Base-by-base conservation (phyloP, 1,284 basidiomycete genomes). In the Apiotrichum sp. region DNA sequence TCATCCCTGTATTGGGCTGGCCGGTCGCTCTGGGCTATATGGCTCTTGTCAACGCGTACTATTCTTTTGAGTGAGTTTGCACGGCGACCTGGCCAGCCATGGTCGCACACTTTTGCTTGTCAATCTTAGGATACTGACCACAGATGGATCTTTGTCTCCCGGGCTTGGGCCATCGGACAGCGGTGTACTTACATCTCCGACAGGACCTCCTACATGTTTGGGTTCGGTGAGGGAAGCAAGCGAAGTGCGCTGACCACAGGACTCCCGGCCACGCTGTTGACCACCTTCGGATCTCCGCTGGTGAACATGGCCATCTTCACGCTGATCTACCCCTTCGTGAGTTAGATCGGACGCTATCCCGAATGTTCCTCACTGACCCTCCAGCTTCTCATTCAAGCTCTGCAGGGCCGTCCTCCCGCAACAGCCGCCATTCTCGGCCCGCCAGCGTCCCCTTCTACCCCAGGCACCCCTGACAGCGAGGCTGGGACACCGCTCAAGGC, bases 241-340 rank as follows among this genome's bases (percentile, higher is more conserved):
- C 7, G 6, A 36, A 22, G 5, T 1, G 6, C 6, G 7, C 56
- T 57, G 38, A 58, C 49, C 6, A 14, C 53, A 74, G 72, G 71
- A 32, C 55, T 76, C 9, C 60, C 65, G 1, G 65, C 69, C 1
- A 75, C 72, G 4, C 54, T 76, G 7, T 53, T 74, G 9, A 71
- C 71, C 11, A 69, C 71, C 5, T 74, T 76, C 50, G 69, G 70
- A 3, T 68, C 73, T 3, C 71, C 72, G 4, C 44, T 78, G n/a
- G 63, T 76, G 49, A 72, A 68, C 51, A 73, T 77, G 65, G 68
- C 72, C 10, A 56, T 77, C 16, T 78, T 77, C 59, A 72, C 75
- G 3, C 52, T 76, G 6, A 61, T 76, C 45, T 77, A 75, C 49
- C 77, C 77, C 3, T 68, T 77, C 46, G 71, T 74, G 44, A 46